Conservation (phyloP, 1,139 yeast genomes). For the Blastobotrys malaysiensis region DNA sequence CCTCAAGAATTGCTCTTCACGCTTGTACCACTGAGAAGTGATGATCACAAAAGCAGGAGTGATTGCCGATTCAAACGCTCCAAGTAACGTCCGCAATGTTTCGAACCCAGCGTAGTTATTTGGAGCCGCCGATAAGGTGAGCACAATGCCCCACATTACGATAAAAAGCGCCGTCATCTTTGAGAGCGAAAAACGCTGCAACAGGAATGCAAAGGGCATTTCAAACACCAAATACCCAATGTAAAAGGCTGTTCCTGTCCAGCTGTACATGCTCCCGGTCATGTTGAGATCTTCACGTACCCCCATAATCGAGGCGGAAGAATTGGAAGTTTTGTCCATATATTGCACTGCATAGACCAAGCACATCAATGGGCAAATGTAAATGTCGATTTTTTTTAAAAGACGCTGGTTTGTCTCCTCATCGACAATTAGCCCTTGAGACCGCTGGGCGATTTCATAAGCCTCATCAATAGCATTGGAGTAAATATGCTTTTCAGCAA, state of each 20-base stretch:
- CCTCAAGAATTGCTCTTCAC: conserved; percentile 40
- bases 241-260: conserved; percentile 50
- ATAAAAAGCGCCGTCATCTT: conserved; percentile 45
- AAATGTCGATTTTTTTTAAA: conserved; percentile 12
- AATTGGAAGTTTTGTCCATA: conserved; percentile 39
- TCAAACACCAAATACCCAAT: conserved; percentile 49
- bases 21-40: conserved; percentile 28
- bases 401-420: conserved; percentile 20
- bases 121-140: conserved; percentile 47
- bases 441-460: conserved; percentile 17
- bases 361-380: conserved; percentile 11
- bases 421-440: conserved; percentile 20
- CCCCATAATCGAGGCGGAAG: conserved; percentile 51
- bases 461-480: conserved; percentile 17
- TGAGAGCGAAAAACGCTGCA: conserved; percentile 52
- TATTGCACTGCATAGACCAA: conserved; percentile 7
- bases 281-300: conserved; percentile 10
- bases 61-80: conserved; percentile 55
- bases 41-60: conserved; percentile 42
- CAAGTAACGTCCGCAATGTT: conserved; percentile 53
- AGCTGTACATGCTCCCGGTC: conserved; percentile 19
- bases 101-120: conserved; percentile 49
- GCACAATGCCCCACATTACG: conserved; percentile 47
- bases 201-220: conserved; percentile 44
- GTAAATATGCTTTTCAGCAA: conserved; percentile 32